Evolutionary conservation across 2,329 filamentous ascomycete genomes (phyloP).

Genomic region (Rutstroemia sp.): DNA sequence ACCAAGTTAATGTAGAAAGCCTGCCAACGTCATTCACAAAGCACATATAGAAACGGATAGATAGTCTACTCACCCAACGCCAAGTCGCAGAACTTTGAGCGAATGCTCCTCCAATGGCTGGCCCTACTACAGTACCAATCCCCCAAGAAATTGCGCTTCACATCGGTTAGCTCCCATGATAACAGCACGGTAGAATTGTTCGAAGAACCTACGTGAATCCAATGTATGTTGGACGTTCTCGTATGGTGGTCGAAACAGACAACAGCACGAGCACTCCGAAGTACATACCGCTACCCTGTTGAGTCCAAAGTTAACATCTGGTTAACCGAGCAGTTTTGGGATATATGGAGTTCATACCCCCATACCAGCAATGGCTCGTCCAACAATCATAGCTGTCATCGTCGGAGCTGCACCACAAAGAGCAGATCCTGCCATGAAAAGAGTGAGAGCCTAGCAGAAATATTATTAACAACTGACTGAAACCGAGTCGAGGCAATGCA

Average conservation of each 20-base stretch:
- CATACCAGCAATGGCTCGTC: constrained; percentile 37
- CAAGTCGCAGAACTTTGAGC: constrained; percentile 35
- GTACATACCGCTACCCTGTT: constrained; percentile 36
- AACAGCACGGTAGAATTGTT: background rate
- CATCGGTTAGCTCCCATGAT: background rate
- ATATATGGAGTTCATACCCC: constrained; percentile 21
- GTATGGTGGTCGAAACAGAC: constrained; percentile 30
- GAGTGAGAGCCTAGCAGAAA: background rate
- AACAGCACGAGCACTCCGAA: constrained; percentile 39
- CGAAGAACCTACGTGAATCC: background rate
- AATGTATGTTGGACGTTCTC: constrained; percentile 26
- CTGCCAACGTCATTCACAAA: background rate
- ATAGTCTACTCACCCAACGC: constrained; percentile 31
- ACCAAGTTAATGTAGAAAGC: background rate
- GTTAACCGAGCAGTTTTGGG: too few species aligned
- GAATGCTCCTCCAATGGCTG: constrained; percentile 30
- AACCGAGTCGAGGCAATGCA: constrained; percentile 8
- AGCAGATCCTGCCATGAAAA: constrained; percentile 29
- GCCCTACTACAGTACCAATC: background rate
- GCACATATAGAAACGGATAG: too few species aligned
- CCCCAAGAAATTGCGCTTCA: background rate
- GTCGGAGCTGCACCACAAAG: constrained; percentile 31
- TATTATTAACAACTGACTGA: background rate
- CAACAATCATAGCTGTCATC: constrained; percentile 40
- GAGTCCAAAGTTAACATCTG: background rate